A percentile compares a stretch with the other conserved stretches of the same genome.
These are phyloP conservation scores for Trifolium subterraneum DNA, from an alignment of 306 rosid genomes.

Conservation along the genomic window DNA sequence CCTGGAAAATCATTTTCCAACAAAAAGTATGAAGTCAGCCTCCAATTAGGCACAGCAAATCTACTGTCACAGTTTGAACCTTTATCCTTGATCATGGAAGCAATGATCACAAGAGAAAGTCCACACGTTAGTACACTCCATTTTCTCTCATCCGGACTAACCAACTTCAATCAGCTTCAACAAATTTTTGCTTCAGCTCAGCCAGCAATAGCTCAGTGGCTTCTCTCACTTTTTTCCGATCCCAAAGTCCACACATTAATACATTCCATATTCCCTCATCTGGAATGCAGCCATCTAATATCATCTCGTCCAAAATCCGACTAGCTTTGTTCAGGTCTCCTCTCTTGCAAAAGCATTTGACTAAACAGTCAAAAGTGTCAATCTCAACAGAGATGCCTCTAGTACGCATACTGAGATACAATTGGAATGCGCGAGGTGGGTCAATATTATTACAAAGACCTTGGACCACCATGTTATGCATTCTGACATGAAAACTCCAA, in stretches of 20 bases:
- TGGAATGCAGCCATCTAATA: conserved; percentile 75
- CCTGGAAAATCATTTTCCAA: conserved; percentile 8
- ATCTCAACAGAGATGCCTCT: conserved; percentile 67
- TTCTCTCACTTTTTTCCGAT: conserved; percentile 64
- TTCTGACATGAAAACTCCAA: conserved; percentile 76
- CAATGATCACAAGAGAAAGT: conserved; percentile 13
- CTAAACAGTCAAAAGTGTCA: conserved; percentile 57
- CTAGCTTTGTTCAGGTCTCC: conserved; percentile 75
- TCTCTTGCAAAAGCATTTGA: conserved; percentile 63
- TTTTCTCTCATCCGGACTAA: neutral
- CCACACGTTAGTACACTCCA: neutral
- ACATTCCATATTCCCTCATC: conserved; percentile 70
- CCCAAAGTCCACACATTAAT: conserved; percentile 68
- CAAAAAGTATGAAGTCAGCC: neutral
- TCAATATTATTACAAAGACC: conserved; percentile 64
- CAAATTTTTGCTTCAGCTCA: conserved; percentile 53
- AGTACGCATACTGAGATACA: conserved; percentile 75
- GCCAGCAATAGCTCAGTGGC: conserved; percentile 62
- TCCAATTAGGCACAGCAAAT: neutral
- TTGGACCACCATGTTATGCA: conserved; percentile 74
- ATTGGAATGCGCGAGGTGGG: conserved; percentile 66
- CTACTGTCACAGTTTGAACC: conserved; percentile 24
- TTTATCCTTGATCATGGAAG: conserved; percentile 8
- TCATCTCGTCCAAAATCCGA: conserved; percentile 80
- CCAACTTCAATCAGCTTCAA: conserved; percentile 47